These are phyloP conservation scores for Aegilops umbellulata DNA, from an alignment of 176 grass and related monocot genomes.

Conservation along the genomic window DNA sequence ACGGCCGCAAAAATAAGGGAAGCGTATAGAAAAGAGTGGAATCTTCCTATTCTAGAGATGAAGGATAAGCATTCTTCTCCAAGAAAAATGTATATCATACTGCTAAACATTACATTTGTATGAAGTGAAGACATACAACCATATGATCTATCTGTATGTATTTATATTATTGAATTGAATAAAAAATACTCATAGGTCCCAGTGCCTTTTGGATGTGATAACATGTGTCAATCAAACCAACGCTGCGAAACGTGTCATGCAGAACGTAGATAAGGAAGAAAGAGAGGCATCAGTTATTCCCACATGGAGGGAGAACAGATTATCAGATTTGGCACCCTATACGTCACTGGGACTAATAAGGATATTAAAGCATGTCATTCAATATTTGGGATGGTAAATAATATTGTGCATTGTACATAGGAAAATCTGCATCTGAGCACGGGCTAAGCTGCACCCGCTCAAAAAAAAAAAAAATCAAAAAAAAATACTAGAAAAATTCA, in stretches of 20 bases:
- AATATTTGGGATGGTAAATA: neutral
- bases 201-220: neutral
- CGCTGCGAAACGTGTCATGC: neutral
- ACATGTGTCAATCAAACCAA: neutral
- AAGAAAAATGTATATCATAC: neutral
- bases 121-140: neutral
- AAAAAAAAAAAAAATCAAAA: too few species aligned
- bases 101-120: slow-evolving; percentile 4
- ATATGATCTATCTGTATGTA: too few species aligned
- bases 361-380: too few species aligned
- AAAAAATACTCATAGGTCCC: too few species aligned
- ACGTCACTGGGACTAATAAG: neutral
- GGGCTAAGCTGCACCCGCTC: too few species aligned
- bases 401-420: neutral
- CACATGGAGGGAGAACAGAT: neutral
- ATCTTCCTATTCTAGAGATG: neutral
- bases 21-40: neutral
- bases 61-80: neutral
- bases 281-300: neutral
- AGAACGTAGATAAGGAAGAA: neutral
- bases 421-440: too few species aligned
- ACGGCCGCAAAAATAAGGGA: neutral
- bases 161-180: too few species aligned
- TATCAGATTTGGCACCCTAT: neutral
- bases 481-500: too few species aligned